A percentile compares a stretch with the other conserved stretches of the same genome.
phyloP scores from a whole-genome alignment of 192 early-diverging fungal genomes.

The Backusella parvicylindrica region DNA sequence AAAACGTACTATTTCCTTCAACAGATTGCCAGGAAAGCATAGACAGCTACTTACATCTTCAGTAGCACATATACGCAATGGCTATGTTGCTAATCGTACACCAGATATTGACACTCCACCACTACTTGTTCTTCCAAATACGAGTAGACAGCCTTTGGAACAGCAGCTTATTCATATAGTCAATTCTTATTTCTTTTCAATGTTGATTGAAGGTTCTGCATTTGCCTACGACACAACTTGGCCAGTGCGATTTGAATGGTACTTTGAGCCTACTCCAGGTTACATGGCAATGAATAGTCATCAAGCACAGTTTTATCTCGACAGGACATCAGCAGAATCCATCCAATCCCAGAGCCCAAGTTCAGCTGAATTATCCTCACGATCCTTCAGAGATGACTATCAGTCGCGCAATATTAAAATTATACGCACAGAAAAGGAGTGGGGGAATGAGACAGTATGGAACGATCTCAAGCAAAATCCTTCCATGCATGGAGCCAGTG shows the following conservation, averaged over 20 bases:
- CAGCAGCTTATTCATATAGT: conserved; percentile 19
- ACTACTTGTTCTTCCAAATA: conserved; percentile 16
- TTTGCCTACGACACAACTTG: conserved; percentile 14
- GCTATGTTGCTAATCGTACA: conserved; percentile 30
- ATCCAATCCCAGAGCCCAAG: neutral
- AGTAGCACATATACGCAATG: conserved; percentile 23
- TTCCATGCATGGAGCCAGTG: neutral
- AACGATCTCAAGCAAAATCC: neutral
- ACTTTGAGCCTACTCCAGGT: conserved; percentile 20
- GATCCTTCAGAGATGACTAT: neutral
- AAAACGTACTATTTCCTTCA: neutral
- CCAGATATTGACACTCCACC: conserved; percentile 27
- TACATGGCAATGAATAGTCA: conserved; percentile 19
- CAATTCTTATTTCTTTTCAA: conserved; percentile 20
- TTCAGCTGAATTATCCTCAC: neutral
- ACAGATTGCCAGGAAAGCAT: neutral
- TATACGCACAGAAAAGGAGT: neutral
- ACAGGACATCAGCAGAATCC: neutral
- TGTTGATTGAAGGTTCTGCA: conserved; percentile 25
- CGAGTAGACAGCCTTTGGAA: neutral
- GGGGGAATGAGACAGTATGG: neutral
- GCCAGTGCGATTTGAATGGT: conserved; percentile 24
- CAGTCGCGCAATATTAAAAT: neutral
- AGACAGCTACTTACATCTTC: conserved; percentile 3
- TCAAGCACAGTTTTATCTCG: conserved; percentile 20